A percentile compares a stretch with the other conserved stretches of the same genome.
These are phyloP conservation scores for Colletotrichum tamarilloi DNA, from an alignment of 2,329 filamentous ascomycete species.

Conservation along the genomic window DNA sequence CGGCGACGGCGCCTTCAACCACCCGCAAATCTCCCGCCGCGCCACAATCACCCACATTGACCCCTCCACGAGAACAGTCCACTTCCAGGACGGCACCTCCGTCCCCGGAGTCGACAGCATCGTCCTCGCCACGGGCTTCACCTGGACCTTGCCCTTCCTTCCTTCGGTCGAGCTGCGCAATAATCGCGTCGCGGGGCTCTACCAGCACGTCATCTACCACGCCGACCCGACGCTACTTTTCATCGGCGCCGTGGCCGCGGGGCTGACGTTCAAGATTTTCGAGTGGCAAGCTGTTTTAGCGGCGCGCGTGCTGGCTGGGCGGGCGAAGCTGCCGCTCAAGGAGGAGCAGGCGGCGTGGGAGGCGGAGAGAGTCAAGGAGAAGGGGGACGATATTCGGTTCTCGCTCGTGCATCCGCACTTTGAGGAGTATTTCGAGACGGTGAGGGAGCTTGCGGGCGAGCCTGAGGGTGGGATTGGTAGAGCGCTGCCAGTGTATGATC, in stretches of 20 bases:
- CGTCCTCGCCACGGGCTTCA: constrained; percentile 75
- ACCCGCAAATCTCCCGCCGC: constrained; percentile 60
- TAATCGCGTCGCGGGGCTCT: constrained; percentile 66
- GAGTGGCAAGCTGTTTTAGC: constrained; percentile 75
- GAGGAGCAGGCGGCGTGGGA: constrained; percentile 68
- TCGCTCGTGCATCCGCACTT: constrained; percentile 70
- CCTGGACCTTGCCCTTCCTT: constrained; percentile 72
- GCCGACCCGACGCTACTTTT: constrained; percentile 67
- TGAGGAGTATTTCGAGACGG: constrained; percentile 71
- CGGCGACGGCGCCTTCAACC: constrained; percentile 68
- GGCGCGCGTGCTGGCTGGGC: constrained; percentile 67
- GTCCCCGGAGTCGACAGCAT: constrained; percentile 68
- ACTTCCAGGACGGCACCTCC: constrained; percentile 66
- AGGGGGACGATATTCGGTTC: constrained; percentile 68
- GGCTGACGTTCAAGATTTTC: constrained; percentile 75
- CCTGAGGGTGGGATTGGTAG: constrained; percentile 55
- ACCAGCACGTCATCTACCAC: constrained; percentile 67
- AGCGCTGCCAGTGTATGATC: constrained; percentile 55
- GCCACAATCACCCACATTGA: constrained; percentile 61
- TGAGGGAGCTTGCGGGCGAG: constrained; percentile 62
- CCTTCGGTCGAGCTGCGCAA: constrained; percentile 62
- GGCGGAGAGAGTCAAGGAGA: constrained; percentile 59
- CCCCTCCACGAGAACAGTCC: constrained; percentile 54
- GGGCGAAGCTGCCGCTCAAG: constrained; percentile 59
- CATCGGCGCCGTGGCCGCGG: constrained; percentile 66